phyloP scores from a whole-genome alignment of 202 grass and related monocot species.

The Zizania palustris region DNA sequence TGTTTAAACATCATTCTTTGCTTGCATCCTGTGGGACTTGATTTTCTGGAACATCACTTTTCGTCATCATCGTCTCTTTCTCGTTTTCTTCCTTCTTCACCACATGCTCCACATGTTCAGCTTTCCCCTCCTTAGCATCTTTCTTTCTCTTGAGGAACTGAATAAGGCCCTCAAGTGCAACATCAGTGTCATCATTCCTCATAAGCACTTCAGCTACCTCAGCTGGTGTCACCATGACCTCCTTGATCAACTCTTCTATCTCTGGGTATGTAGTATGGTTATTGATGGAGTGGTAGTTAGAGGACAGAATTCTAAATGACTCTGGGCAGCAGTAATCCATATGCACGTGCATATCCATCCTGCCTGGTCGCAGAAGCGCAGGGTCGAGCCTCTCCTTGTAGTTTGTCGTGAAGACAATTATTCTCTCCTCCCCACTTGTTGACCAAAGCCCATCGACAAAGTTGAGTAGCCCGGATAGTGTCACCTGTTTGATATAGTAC shows the following conservation, averaged over 20 bases:
- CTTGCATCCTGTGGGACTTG: conserved; percentile 24
- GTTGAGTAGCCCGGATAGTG: conserved; percentile 85
- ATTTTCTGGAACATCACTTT: conserved; percentile 31
- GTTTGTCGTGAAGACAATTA: conserved; percentile 91
- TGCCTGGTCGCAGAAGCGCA: conserved; percentile 70
- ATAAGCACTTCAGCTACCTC: conserved; percentile 76
- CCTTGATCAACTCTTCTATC: conserved; percentile 62
- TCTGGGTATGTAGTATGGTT: conserved; percentile 60
- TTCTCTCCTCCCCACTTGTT: conserved; percentile 71
- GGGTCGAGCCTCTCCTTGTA: conserved; percentile 89
- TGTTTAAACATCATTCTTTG: conserved; percentile 40
- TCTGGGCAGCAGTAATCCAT: conserved; percentile 72
- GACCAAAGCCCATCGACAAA: conserved; percentile 88
- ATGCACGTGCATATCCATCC: conserved; percentile 96
- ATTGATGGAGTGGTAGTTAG: conserved; percentile 68
- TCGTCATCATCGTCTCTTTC: conserved; percentile 7
- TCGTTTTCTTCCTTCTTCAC: conserved; percentile 20
- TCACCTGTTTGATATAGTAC: conserved; percentile 52
- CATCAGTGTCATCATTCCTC: conserved; percentile 59
- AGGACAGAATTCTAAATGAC: conserved; percentile 66
- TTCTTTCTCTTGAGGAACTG: conserved; percentile 62
- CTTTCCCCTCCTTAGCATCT: conserved; percentile 22
- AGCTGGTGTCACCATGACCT: conserved; percentile 76
- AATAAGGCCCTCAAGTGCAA: conserved; percentile 55
- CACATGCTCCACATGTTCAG: conserved; percentile 28